Evolutionary conservation across 2,329 filamentous ascomycete genomes (phyloP).

Genomic region (Pezizomycotina sp.): DNA sequence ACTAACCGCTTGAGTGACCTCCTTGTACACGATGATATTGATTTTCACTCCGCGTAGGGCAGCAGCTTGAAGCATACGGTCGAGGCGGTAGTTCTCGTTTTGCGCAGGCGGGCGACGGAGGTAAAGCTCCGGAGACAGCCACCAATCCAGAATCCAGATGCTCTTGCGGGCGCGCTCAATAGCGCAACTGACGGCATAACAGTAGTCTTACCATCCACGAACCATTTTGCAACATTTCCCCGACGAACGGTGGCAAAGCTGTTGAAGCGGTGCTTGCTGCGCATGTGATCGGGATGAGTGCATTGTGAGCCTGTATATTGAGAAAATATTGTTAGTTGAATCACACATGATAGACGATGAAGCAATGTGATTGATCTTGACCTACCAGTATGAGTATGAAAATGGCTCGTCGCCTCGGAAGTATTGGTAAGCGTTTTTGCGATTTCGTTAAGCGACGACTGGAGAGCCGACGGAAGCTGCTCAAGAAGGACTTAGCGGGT

Average conservation of each 20-base stretch:
- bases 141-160: conserved; percentile 81
- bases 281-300: conserved; percentile 12
- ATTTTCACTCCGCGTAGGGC: conserved; percentile 71
- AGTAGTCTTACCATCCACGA: conserved; percentile 69
- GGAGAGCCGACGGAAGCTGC: too few species aligned
- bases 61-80: conserved; percentile 64
- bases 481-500: too few species aligned
- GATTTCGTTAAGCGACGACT: too few species aligned
- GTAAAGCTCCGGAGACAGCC: conserved; percentile 78
- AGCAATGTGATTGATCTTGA: too few species aligned
- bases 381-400: too few species aligned
- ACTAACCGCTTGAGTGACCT: conserved; percentile 59
- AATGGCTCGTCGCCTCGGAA: too few species aligned
- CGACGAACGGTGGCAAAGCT: conserved; percentile 58
- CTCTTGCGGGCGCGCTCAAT: conserved; percentile 59
- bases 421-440: too few species aligned
- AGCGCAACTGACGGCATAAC: conserved; percentile 68
- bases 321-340: too few species aligned
- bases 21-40: conserved; percentile 82
- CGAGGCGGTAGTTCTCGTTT: conserved; percentile 69
- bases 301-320: too few species aligned
- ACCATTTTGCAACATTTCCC: conserved; percentile 68
- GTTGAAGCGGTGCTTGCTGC: conserved; percentile 37
- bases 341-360: too few species aligned
- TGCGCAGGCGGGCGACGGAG: conserved; percentile 59